phyloP scores from a whole-genome alignment of 371 early-diverging fungal species.

The Phascolomyces articulosus region DNA sequence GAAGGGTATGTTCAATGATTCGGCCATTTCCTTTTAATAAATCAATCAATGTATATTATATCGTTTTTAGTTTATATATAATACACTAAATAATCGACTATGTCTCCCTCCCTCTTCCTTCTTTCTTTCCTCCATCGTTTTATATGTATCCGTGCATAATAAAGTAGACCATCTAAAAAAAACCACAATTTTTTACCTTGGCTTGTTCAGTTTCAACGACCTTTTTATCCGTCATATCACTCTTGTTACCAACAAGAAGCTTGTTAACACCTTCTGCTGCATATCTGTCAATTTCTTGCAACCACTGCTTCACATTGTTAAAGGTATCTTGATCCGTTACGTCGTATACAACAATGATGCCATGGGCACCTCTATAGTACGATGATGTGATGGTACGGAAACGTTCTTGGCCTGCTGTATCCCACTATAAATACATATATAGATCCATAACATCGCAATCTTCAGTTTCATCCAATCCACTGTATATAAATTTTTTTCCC shows the following conservation, averaged over 20 bases:
- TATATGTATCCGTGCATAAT: too few relatives aligned
- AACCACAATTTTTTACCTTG: too few relatives aligned
- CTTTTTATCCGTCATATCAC: constrained; percentile 92
- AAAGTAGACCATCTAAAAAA: too few relatives aligned
- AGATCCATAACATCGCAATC: neutral
- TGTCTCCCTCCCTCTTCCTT: too few relatives aligned
- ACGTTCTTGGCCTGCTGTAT: constrained; percentile 99
- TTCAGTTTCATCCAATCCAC: neutral
- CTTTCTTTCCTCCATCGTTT: too few relatives aligned
- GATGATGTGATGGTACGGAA: constrained; percentile 99
- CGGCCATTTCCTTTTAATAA: constrained; percentile 76
- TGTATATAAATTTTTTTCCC: neutral
- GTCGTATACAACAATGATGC: constrained; percentile 99
- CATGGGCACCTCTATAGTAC: constrained; percentile 99
- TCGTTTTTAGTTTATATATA: too few relatives aligned
- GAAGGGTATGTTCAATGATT: constrained; percentile 84
- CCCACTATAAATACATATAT: constrained; percentile 68
- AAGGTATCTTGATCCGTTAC: constrained; percentile 97
- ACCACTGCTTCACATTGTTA: constrained; percentile 92
- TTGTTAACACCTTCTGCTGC: constrained; percentile 84
- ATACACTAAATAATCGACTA: too few relatives aligned
- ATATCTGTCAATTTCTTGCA: constrained; percentile 91
- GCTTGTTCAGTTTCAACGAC: constrained; percentile 76
- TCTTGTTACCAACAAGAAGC: constrained; percentile 99
- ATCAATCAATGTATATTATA: too few relatives aligned